phyloP scores from a whole-genome alignment of 441 rosid genomes.

The Populus hybrid region DNA sequence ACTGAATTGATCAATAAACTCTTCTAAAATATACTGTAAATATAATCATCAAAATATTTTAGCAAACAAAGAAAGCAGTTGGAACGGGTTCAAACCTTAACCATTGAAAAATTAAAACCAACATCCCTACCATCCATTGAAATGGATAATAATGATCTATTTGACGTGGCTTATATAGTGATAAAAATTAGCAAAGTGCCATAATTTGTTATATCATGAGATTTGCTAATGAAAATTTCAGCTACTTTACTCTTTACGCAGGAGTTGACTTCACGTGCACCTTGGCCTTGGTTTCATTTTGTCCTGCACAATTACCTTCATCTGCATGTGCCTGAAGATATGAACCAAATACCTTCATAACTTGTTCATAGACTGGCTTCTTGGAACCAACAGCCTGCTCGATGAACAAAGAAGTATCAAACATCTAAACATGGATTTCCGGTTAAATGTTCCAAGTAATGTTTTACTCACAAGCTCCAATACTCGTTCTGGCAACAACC shows the following conservation, averaged over 20 bases:
- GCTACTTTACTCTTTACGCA: not conserved
- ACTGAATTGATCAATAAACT: not conserved
- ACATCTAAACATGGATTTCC: not conserved
- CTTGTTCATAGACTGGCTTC: conserved; percentile 68
- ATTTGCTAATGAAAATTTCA: not conserved
- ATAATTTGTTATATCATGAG: not conserved
- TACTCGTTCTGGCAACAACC: conserved; percentile 68
- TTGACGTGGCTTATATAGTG: not conserved
- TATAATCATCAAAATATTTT: not conserved
- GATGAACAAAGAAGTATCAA: not conserved
- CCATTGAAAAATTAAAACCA: not conserved
- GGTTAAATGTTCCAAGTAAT: not conserved
- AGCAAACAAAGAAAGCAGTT: not conserved
- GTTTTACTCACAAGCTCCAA: conserved; percentile 52
- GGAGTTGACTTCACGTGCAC: conserved; percentile 6
- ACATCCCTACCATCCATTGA: not conserved
- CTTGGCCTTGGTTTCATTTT: not conserved
- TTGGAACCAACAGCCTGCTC: conserved; percentile 77
- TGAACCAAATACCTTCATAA: conserved; percentile 47
- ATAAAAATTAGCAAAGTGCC: conserved; percentile 1
- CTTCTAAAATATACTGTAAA: not conserved
- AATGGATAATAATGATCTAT: not conserved
- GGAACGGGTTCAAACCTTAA: not conserved
- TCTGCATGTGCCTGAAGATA: conserved; percentile 34
- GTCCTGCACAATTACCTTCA: conserved; percentile 8